Base-by-base conservation (phyloP, 1,284 basidiomycete species). In the Puccinia polysora region DNA sequence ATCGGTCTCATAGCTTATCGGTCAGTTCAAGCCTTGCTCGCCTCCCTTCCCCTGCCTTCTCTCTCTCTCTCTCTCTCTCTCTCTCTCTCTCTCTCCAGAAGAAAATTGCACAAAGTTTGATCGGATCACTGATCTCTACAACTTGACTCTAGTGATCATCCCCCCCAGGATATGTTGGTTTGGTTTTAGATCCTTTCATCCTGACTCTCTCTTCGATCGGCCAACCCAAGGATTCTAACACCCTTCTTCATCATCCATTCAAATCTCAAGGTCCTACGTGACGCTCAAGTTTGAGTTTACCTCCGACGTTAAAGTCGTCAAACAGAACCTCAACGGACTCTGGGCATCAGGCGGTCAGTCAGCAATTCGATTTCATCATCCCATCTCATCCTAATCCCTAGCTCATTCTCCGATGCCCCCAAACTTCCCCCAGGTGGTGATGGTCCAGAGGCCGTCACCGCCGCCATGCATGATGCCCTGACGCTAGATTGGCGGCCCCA, bases 401-500 rank as follows among this genome's bases (percentile, higher is more conserved):
- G 7, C 28, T 2, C 32, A 25, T 8, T 2, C 15, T 2, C 7
- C 36, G 14, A 34, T 43, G 15, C 38, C 15, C 20, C 53, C 12
- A 60, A 55, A 34, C 23, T 15, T 62, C 25, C 2, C 43, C 12
- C 15, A 20, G 80, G 96, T 32, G 95, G 95, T 12, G 95, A 99
- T 83, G 95, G 96, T 0, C 96, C 96, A 0, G 96, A 99, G 80
- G 96, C 94, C 2, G 90, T 97, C 73, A 99, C 96, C 0, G 93
- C 95, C 2, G 95, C 89, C 12, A 83, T 99, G 81, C 87, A 87
- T 7, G 92, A 94, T 76, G 88, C 88, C 15, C 79, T 93, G 75
- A 80, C 82, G 10, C 89, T 97, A 86, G 88, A 93, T 47, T 99
- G 96, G 96, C 84, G 96, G 76, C 83, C 85, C 60, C 81, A 86